Base-by-base conservation (phyloP, 768 basidiomycete species). In the Rhizopogon rudus region DNA sequence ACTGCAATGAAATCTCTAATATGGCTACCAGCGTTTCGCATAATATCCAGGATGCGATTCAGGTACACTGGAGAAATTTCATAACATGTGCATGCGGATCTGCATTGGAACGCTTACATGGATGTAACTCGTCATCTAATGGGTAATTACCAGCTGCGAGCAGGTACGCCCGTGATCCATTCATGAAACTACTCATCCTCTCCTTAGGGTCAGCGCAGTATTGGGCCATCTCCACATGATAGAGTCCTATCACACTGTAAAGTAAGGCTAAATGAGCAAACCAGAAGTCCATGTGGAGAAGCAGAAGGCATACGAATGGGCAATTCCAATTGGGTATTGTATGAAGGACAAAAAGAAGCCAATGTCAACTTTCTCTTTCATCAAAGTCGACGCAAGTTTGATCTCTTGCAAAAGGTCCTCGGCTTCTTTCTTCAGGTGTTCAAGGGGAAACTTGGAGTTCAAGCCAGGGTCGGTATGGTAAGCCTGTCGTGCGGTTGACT, bases 381-480 rank as follows among this genome's bases (percentile, higher is more conserved):
- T 25, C 25, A 25, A 25, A 25, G 25, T 25, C 4, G 25, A 4
- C 4, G 25, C 25, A 4, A 25, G 25, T 25, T 46, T 35, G 1
- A 41, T 48, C 16, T 63, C 63, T 51, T 51, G 31, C 12, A 61
- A 28, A 8, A 63, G 48, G 9, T 63, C 58, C 10, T 59, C 48
- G 0, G 68, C 65, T 46, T 62, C 58, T 52, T 63, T 55, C 14
- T 57, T 52, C 3, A 65, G 54, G 7, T 54, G 31, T 39, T 51
- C 52, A 14, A 66, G 49, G 3, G 57, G 37, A 25, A 53, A 57
- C 40, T 59, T 53, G 29, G 45, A 37, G 20, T 61, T 51, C n/a
- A 40, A 17, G 12, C 54, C 52, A 45, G 44, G 54, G 25, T 52
- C 53, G 9, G 39, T 22, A 6, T 17, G 6, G 8, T 52, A 58